phyloP scores from a whole-genome alignment of 225 moss, liverwort and hornwort species.

The Bryum argenteum region DNA sequence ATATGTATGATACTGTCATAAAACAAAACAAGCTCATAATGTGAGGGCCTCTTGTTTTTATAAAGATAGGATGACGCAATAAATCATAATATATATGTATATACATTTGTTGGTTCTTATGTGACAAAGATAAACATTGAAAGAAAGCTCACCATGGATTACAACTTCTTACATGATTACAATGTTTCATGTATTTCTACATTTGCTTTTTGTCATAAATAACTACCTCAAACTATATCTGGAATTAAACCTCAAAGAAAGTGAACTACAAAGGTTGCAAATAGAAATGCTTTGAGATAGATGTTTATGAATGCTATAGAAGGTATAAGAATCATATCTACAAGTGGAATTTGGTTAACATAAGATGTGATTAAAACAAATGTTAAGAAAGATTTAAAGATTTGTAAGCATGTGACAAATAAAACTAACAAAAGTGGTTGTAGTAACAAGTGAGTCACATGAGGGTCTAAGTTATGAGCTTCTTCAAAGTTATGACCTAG shows the following conservation, averaged over 20 bases:
- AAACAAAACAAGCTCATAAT: too few relatives aligned
- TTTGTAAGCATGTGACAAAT: conserved; percentile 26
- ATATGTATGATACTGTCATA: too few relatives aligned
- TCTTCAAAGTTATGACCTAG: conserved; percentile 36
- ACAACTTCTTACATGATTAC: too few relatives aligned
- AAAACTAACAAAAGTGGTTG: conserved; percentile 19
- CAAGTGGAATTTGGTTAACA: conserved; percentile 2
- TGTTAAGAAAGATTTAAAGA: conserved; percentile 27
- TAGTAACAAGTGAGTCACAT: conserved; percentile 21
- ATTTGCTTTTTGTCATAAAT: too few relatives aligned
- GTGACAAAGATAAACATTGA: too few relatives aligned
- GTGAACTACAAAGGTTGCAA: conserved; percentile 32
- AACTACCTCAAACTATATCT: too few relatives aligned
- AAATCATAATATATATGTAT: too few relatives aligned
- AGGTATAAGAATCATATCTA: conserved; percentile 6
- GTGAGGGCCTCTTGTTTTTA: too few relatives aligned
- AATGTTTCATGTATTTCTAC: too few relatives aligned
- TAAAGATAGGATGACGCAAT: too few relatives aligned
- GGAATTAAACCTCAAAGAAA: neutral
- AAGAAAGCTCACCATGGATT: too few relatives aligned
- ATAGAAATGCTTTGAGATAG: conserved; percentile 34
- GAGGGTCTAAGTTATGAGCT: neutral
- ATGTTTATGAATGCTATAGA: conserved; percentile 31
- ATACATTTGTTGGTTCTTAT: too few relatives aligned
- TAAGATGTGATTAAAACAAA: conserved; percentile 30